Evolutionary conservation across 768 basidiomycete species (phyloP).

Genomic region (Leccinum disarticulatum): DNA sequence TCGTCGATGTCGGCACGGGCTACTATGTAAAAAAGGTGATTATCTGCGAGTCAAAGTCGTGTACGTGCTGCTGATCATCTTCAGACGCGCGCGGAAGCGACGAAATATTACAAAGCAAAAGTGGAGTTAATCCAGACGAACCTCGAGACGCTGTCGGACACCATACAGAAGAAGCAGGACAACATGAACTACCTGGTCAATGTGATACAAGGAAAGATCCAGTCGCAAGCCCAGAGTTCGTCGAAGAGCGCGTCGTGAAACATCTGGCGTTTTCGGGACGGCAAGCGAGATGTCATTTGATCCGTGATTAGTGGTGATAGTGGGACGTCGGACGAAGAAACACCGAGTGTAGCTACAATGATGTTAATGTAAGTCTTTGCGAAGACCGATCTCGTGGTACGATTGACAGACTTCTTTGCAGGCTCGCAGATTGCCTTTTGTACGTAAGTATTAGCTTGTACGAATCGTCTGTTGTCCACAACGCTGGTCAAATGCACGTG

Average conservation of each 20-base stretch:
- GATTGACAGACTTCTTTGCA: slow-evolving; percentile 1
- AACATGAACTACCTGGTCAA: slow-evolving; percentile 75
- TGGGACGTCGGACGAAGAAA: not conserved
- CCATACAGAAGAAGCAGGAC: slow-evolving; percentile 89
- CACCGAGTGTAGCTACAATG: not conserved
- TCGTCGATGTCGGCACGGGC: slow-evolving; percentile 93
- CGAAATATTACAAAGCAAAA: slow-evolving; percentile 79
- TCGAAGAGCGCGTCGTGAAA: slow-evolving; percentile 24
- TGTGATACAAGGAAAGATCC: slow-evolving; percentile 68
- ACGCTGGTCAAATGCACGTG: not conserved
- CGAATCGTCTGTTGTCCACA: not conserved
- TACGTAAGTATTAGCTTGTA: not conserved
- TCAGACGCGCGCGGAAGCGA: slow-evolving; percentile 79
- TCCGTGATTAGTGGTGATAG: not conserved
- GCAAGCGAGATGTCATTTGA: not conserved
- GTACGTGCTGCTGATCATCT: slow-evolving; percentile 3
- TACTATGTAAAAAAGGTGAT: slow-evolving; percentile 93
- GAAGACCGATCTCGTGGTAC: not conserved
- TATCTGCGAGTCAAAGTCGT: slow-evolving; percentile 8
- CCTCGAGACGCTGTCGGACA: slow-evolving; percentile 83
- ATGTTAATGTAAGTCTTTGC: not conserved
- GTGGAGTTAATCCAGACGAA: slow-evolving; percentile 80
- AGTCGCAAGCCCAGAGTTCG: slow-evolving; percentile 22
- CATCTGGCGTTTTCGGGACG: not conserved
- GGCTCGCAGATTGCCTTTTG: not conserved